Conservation (phyloP, 2,329 filamentous ascomycete species). For the Stachybotrys echinatus region DNA sequence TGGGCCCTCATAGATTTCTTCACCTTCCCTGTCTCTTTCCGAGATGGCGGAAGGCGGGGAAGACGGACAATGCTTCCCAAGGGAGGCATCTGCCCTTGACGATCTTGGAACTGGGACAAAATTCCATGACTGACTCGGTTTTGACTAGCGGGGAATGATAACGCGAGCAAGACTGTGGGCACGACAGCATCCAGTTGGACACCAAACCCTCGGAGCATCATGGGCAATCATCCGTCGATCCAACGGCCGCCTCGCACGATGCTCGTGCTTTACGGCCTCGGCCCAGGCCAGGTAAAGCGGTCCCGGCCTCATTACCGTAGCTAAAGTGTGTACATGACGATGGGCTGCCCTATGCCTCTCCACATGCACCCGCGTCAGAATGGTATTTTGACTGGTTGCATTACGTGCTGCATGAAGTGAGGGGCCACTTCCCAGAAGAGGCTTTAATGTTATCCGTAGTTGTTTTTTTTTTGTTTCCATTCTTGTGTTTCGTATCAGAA, state of each 20-base stretch:
- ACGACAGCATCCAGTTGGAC: too few relatives aligned
- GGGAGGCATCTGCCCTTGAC: not conserved
- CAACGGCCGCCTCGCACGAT: too few relatives aligned
- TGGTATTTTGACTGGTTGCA: not conserved
- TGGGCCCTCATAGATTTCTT: not conserved
- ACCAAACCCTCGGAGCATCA: too few relatives aligned
- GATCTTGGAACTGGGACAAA: not conserved
- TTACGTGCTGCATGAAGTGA: not conserved
- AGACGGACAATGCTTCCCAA: not conserved
- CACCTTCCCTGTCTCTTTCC: too few relatives aligned
- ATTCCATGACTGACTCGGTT: not conserved
- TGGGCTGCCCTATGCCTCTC: too few relatives aligned
- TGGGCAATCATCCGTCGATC: too few relatives aligned
- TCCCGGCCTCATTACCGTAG: too few relatives aligned
- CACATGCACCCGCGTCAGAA: too few relatives aligned
- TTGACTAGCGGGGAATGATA: not conserved
- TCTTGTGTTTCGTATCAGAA: conserved; percentile 1
- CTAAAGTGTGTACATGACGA: too few relatives aligned
- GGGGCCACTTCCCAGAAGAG: not conserved
- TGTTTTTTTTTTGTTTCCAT: not conserved
- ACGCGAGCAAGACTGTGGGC: not conserved
- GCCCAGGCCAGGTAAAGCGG: too few relatives aligned
- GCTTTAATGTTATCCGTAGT: not conserved
- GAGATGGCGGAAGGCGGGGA: too few relatives aligned
- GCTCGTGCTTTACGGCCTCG: too few relatives aligned